A percentile compares a stretch with the other conserved stretches of the same genome.
Conservation (phyloP, 176 grass and related monocot genomes). For the Cocos nucifera region DNA sequence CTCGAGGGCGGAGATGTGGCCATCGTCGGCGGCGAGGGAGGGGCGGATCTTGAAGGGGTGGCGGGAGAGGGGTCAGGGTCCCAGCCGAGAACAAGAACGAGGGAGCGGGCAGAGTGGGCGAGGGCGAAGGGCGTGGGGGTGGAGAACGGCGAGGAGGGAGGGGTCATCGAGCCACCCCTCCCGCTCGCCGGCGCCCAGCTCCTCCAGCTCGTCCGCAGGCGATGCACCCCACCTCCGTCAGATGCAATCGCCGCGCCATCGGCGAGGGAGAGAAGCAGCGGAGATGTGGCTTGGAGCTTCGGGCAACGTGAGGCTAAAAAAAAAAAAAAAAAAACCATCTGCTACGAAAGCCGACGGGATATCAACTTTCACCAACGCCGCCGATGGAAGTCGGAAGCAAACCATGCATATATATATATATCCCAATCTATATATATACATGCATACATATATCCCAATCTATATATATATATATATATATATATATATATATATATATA, state of each 20-base stretch:
- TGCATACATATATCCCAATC: too few relatives aligned
- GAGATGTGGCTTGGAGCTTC: too few relatives aligned
- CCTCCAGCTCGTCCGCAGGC: conserved; percentile 35
- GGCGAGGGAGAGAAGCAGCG: too few relatives aligned
- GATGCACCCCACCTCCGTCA: conserved; percentile 64
- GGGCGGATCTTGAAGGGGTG: conserved; percentile 29
- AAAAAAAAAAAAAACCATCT: too few relatives aligned
- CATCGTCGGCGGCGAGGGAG: conserved; percentile 38
- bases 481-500: too few relatives aligned
- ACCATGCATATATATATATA: too few relatives aligned
- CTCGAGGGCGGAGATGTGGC: conserved; percentile 50
- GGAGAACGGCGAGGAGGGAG: conserved; percentile 48
- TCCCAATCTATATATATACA: too few relatives aligned
- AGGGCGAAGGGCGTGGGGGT: conserved; percentile 38
- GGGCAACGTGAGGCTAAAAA: too few relatives aligned
- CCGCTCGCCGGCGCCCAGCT: conserved; percentile 50
- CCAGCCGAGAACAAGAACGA: conserved; percentile 27
- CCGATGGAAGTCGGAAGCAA: too few relatives aligned
- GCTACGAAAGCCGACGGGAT: too few relatives aligned
- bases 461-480: too few relatives aligned
- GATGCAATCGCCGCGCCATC: conserved; percentile 61
- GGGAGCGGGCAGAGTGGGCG: conserved; percentile 19
- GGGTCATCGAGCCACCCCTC: conserved; percentile 80
- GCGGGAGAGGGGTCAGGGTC: neutral
- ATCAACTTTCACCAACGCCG: too few relatives aligned